Conservation (phyloP, 1,284 basidiomycete species). For the Chondrostereum purpureum region DNA sequence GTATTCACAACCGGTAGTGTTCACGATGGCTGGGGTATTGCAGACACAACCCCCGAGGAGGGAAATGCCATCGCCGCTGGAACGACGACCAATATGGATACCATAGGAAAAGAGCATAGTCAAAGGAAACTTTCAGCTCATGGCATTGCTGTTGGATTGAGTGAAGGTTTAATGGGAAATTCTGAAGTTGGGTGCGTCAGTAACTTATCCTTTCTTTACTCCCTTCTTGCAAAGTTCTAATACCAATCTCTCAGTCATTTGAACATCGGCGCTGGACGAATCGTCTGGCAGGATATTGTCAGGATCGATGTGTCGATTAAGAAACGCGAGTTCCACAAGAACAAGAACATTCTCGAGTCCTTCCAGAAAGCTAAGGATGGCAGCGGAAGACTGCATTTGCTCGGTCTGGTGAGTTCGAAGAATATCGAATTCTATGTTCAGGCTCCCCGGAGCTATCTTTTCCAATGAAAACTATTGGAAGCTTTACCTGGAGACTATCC, state of each 20-base stretch:
- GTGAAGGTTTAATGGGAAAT: slow-evolving; percentile 91
- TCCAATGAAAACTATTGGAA: no score
- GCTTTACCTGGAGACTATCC: no score
- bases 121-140: slow-evolving; percentile 74
- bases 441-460: no score
- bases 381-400: slow-evolving; percentile 75
- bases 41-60: slow-evolving; percentile 58
- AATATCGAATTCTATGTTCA: no score
- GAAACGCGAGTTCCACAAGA: slow-evolving; percentile 81
- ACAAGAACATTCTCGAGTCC: slow-evolving; percentile 62
- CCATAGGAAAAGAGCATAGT: slow-evolving; percentile 71
- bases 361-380: slow-evolving; percentile 75
- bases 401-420: slow-evolving; percentile 75
- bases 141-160: slow-evolving; percentile 82
- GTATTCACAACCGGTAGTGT: slow-evolving; percentile 45
- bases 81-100: slow-evolving; percentile 82
- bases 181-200: slow-evolving; percentile 82
- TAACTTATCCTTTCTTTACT: slow-evolving; percentile 1
- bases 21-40: slow-evolving; percentile 91
- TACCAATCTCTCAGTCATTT: slow-evolving; percentile 65
- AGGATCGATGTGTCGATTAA: slow-evolving; percentile 86
- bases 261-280: slow-evolving; percentile 87
- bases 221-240: slow-evolving; percentile 4
- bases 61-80: slow-evolving; percentile 85
- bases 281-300: slow-evolving; percentile 95